Base-by-base conservation (phyloP, 1,284 basidiomycete genomes). In the Pholiota adiposa region DNA sequence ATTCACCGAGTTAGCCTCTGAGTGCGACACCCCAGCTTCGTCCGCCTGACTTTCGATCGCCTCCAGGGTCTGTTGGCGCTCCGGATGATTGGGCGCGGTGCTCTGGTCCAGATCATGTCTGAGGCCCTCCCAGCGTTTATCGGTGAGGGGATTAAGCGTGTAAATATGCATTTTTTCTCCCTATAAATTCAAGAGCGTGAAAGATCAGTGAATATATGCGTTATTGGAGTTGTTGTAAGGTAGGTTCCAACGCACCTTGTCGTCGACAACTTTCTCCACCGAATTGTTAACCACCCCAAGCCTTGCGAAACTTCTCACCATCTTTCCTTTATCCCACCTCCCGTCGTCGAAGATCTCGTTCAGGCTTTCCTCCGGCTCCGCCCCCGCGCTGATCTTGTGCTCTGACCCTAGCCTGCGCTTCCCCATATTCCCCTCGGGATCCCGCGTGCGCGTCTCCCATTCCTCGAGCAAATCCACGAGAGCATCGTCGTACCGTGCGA, bases 401-500 rank as follows among this genome's bases (percentile, higher is more conserved):
- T 77, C 82, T 1, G 76, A 72, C 0, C 77, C 78, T 66, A 66
- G 40, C 77, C 83, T 70, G 80, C 77, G 62, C 72, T 69, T 27
- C 18, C 61, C 65, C 59, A 70, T 59, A 41, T 64, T 48, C 2
- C 77, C 77, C 5, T 67, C 63, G 54, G 77, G 72, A 58, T 74
- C 72, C 12, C 84, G 77, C 6, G 86, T 86, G 56, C 76, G 73
- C 57, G 71, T 70, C 72, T 90, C 88, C 83, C 85, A 87, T 29
- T 69, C 70, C 67, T 88, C 85, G 11, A 93, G 76, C 34, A 79
- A 73, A 3, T 83, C 78, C 2, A 92, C 83, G 21, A 93, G 79
- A 1, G 73, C 77, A 61, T 93, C 91, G 62, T 88, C 85, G 67
- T 94, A 94, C 59, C 90, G 77, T 16, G 90, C 88, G n/a, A 94